Evolutionary conservation across 768 basidiomycete species (phyloP).

Genomic region (Hericium alpestre): DNA sequence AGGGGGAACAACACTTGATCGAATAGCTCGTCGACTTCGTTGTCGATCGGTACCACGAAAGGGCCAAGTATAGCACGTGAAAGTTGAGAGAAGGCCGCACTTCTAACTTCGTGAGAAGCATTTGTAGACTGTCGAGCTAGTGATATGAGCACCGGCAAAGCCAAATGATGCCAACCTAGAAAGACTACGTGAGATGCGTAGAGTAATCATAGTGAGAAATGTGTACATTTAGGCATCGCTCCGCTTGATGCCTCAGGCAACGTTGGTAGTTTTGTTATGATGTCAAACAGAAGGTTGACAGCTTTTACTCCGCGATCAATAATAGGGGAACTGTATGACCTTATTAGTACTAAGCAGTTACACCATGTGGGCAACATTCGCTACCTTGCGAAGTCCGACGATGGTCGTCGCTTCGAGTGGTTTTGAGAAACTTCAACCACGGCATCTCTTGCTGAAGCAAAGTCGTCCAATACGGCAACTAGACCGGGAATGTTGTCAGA

Average conservation of each 20-base stretch:
- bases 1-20: slow-evolving; percentile 83
- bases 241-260: slow-evolving; percentile 36
- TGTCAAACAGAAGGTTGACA: slow-evolving; percentile 65
- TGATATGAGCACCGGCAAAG: slow-evolving; percentile 7
- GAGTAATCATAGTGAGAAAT: not conserved
- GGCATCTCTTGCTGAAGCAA: slow-evolving; percentile 63
- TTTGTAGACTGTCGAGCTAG: slow-evolving; percentile 9
- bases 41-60: slow-evolving; percentile 1
- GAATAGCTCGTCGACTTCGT: slow-evolving; percentile 1
- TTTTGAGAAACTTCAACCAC: slow-evolving; percentile 49
- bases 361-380: not conserved
- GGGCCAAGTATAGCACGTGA: slow-evolving; percentile 14
- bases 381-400: slow-evolving; percentile 42
- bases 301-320: slow-evolving; percentile 77
- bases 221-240: too few relatives aligned
- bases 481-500: slow-evolving; percentile 76
- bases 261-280: slow-evolving; percentile 54
- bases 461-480: slow-evolving; percentile 76
- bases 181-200: not conserved
- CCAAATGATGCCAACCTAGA: slow-evolving; percentile 11
- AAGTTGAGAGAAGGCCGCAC: slow-evolving; percentile 56
- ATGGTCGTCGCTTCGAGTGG: slow-evolving; percentile 37
- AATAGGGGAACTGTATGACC: slow-evolving; percentile 47
- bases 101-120: slow-evolving; percentile 9
- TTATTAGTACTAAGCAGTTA: too few relatives aligned